Evolutionary conservation across 176 grass and related monocot genomes (phyloP), one percentile per base, ranked within the genome.

Genomic region (Raddia guianensis): DNA sequence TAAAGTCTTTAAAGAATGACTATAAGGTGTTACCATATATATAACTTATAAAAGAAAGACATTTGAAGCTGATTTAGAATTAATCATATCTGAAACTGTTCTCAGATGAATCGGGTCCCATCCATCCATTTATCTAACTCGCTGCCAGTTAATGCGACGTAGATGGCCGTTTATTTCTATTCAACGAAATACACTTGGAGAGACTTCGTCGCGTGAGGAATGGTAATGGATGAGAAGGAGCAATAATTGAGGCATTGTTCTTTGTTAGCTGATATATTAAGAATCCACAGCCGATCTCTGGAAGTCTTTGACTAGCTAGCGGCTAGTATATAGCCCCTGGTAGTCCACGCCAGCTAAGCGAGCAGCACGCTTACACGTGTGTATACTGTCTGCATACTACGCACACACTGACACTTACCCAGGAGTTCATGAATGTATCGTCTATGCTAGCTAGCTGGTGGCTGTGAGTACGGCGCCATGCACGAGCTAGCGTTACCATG

Each of bases 161-260:
- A 47, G 83, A 80, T 66, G 76, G 76, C 35, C 65, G 68, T 66
- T 79, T 54, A 70, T 3, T 51, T 9, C 51, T 45, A 2, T 33
- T 12, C 7, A n/a, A 32, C 2, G 21, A 47, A 45, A 53, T 53
- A 63, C 8, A 9, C 33, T 20, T 42, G 20, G 4, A 6, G 27
- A 33, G 11, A 27, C 19, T 74, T 46, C 42, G 42, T 18, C 12
- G 0, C 59, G 21, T 10, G 9, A 15, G 80, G 43, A 8, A 34
- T 40, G 27, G 27, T 1, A 27, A 81, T 40, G 12, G 9, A 48
- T 73, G 69, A 64, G 33, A 64, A 64, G 47, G 33, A 8, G 20
- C 44, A 44, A 27, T 70, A 13, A 53, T 46, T 56, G n/a, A 15
- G 48, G 6, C 5, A 27, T 27, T 27, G 27, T 27, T 27, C 27